Conservation (phyloP, 1,139 yeast species). For the Zygosaccharomyces sapae region DNA sequence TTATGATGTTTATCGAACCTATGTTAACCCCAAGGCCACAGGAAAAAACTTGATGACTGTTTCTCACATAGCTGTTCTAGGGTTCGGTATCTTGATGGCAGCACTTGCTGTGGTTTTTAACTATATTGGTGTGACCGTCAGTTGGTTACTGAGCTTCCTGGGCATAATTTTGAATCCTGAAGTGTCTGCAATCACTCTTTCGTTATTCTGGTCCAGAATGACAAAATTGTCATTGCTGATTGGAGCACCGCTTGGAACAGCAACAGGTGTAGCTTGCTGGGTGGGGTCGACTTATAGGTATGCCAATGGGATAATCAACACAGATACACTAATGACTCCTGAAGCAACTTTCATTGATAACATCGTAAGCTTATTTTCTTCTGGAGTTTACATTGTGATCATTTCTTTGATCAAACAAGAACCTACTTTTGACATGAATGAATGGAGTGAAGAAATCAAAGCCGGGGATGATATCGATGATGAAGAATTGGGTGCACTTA, state of each 20-base stretch:
- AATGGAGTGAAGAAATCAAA: conserved; percentile 25
- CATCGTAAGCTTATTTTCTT: conserved; percentile 34
- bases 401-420: conserved; percentile 37
- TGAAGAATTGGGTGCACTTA: conserved; percentile 33
- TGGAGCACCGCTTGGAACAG: conserved; percentile 48
- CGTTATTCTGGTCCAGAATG: conserved; percentile 49
- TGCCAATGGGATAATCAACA: conserved; percentile 31
- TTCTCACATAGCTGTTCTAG: conserved; percentile 35
- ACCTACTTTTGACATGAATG: conserved; percentile 29
- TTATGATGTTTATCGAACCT: conserved; percentile 40
- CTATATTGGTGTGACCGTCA: conserved; percentile 37
- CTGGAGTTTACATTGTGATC: conserved; percentile 31
- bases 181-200: conserved; percentile 38
- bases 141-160: conserved; percentile 37
- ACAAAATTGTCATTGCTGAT: conserved; percentile 35
- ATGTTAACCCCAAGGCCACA: conserved; percentile 39
- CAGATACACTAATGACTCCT: conserved; percentile 33
- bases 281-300: conserved; percentile 38
- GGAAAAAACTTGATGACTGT: conserved; percentile 38
- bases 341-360: conserved; percentile 40
- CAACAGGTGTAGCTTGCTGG: conserved; percentile 39
- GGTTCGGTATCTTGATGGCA: conserved; percentile 36
- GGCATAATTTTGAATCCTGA: conserved; percentile 41
- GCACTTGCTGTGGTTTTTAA: conserved; percentile 39
- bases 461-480: conserved; percentile 40